Evolutionary conservation across 1,284 basidiomycete genomes (phyloP).

Genomic region (Apiotrichum mycotoxinovorans): DNA sequence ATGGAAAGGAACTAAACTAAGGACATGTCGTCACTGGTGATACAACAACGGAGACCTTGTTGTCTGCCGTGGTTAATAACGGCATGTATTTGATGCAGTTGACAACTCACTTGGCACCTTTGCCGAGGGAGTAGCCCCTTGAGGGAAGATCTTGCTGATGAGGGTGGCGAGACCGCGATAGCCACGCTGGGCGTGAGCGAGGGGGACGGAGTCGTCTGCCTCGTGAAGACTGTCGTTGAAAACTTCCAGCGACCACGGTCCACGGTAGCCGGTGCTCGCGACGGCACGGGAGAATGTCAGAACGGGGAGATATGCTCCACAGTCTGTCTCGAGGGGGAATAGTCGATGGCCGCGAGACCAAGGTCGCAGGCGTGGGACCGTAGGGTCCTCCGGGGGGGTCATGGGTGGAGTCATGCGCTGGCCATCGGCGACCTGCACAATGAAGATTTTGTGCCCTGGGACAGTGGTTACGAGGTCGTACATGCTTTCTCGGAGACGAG

Average conservation of each 20-base stretch:
- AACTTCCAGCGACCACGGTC: slow-evolving; percentile 7
- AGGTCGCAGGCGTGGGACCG: neutral
- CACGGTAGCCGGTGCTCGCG: neutral
- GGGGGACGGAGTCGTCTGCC: neutral
- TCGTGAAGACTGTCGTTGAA: slow-evolving; percentile 4
- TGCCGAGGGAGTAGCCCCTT: neutral
- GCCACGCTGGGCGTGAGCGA: neutral
- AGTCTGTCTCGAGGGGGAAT: slow-evolving; percentile 2
- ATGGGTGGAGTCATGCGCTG: neutral
- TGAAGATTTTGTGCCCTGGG: slow-evolving; percentile 1
- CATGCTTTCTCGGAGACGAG: neutral
- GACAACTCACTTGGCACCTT: neutral
- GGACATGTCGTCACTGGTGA: too few species aligned
- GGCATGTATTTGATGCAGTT: neutral
- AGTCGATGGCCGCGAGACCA: slow-evolving; percentile 3
- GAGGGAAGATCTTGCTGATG: neutral
- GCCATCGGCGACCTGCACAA: slow-evolving; percentile 8
- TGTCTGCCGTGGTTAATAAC: too few species aligned
- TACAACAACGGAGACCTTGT: too few species aligned
- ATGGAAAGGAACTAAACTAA: too few species aligned
- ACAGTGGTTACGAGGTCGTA: neutral
- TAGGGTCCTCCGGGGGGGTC: neutral
- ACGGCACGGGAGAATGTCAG: slow-evolving; percentile 2
- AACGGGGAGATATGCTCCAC: slow-evolving; percentile 9
- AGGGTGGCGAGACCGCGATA: neutral